These are phyloP conservation scores for Phytophthora idaei DNA, from an alignment of 352 stramenopile genomes.

Conservation along the genomic window DNA sequence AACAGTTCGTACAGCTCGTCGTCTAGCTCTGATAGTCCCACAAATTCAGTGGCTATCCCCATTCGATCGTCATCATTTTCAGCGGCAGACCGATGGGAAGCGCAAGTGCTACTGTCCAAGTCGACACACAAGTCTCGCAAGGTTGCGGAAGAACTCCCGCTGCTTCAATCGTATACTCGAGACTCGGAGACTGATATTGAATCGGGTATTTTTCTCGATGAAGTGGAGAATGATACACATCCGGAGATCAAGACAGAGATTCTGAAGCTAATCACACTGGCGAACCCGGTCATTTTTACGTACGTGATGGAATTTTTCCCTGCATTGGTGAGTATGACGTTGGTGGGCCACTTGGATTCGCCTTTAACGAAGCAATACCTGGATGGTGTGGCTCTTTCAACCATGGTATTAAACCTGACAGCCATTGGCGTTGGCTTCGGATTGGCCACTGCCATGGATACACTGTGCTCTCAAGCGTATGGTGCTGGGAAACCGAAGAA, in stretches of 20 bases:
- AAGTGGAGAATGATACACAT: slow-evolving; percentile 7
- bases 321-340: slow-evolving; percentile 61
- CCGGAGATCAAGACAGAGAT: slow-evolving; percentile 47
- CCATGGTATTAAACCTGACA: slow-evolving; percentile 87
- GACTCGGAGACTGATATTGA: slow-evolving; percentile 32
- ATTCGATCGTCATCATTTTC: slow-evolving; percentile 31
- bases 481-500: slow-evolving; percentile 71
- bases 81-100: slow-evolving; percentile 20
- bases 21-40: slow-evolving; percentile 25
- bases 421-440: slow-evolving; percentile 78
- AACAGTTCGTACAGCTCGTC: slow-evolving; percentile 46
- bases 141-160: slow-evolving; percentile 40
- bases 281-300: slow-evolving; percentile 72
- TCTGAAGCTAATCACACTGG: slow-evolving; percentile 39
- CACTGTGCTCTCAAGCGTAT: slow-evolving; percentile 84
- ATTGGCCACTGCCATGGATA: slow-evolving; percentile 88
- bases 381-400: slow-evolving; percentile 67
- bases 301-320: slow-evolving; percentile 81
- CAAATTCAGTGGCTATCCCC: slow-evolving; percentile 11
- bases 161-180: slow-evolving; percentile 39
- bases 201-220: slow-evolving; percentile 25
- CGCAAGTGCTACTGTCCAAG: slow-evolving; percentile 8
- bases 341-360: slow-evolving; percentile 78
- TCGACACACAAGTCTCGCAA: slow-evolving; percentile 25
- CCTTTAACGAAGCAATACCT: slow-evolving; percentile 74